Conservation (phyloP, 1,139 yeast species). For the Pichia sp. region DNA sequence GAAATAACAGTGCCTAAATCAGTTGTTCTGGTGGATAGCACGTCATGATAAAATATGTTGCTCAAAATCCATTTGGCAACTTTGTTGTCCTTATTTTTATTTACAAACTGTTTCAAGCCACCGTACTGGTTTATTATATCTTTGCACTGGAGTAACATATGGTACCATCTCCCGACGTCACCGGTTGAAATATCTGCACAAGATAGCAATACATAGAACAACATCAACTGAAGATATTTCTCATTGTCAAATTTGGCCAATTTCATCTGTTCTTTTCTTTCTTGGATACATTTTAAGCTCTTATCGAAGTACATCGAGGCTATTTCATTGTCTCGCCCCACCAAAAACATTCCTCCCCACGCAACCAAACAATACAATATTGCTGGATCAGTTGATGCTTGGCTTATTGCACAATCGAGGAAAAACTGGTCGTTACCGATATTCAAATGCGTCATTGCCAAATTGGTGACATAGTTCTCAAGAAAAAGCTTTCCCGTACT, state of each 20-base stretch:
- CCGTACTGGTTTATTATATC: conserved; percentile 33
- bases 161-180: conserved; percentile 43
- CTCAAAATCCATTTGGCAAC: conserved; percentile 43
- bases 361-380: conserved; percentile 43
- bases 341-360: conserved; percentile 42
- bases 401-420: conserved; percentile 39
- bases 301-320: conserved; percentile 26
- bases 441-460: conserved; percentile 23
- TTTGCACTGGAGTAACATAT: conserved; percentile 27
- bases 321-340: conserved; percentile 26
- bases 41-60: conserved; percentile 45
- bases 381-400: conserved; percentile 37
- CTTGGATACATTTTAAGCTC: conserved; percentile 16
- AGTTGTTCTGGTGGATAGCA: conserved; percentile 37
- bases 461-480: conserved; percentile 31
- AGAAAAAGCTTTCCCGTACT: conserved; percentile 30
- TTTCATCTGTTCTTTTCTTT: conserved; percentile 5
- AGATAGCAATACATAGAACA: conserved; percentile 24
- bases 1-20: conserved; percentile 38
- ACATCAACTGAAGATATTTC: conserved; percentile 25
- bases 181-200: conserved; percentile 41
- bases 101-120: conserved; percentile 32
- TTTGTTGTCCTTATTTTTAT: conserved; percentile 35
- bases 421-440: conserved; percentile 39
- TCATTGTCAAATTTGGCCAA: conserved; percentile 10